Evolutionary conservation across 2,329 filamentous ascomycete species (phyloP).

Genomic region (Apiospora rasikravindrae): DNA sequence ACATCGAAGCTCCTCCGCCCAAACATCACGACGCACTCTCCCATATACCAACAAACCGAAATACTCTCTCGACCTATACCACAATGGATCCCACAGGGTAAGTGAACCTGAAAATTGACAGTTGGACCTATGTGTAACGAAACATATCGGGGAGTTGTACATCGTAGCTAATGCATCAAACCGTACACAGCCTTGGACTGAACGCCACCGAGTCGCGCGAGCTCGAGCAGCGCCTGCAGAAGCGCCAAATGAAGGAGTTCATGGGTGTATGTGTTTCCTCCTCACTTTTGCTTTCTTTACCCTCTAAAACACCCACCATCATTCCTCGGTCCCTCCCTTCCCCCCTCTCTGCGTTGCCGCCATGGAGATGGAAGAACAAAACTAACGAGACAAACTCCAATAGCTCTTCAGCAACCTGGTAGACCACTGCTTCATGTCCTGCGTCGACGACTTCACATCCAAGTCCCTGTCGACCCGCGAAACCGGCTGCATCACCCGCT

Average conservation of each 20-base stretch:
- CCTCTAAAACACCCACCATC: neutral
- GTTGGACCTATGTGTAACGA: neutral
- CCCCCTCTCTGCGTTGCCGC: neutral
- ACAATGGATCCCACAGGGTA: slow-evolving; percentile 14
- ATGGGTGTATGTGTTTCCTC: slow-evolving; percentile 77
- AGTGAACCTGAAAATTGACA: neutral
- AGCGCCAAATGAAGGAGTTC: slow-evolving; percentile 98
- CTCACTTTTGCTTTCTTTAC: neutral
- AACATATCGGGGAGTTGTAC: neutral
- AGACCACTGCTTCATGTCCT: slow-evolving; percentile 93
- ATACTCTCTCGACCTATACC: neutral
- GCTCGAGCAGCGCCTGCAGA: slow-evolving; percentile 93
- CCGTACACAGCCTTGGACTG: slow-evolving; percentile 52
- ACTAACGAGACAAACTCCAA: slow-evolving; percentile 6
- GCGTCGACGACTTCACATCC: slow-evolving; percentile 98
- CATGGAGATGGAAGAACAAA: neutral
- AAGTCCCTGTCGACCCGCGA: slow-evolving; percentile 90
- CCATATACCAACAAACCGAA: neutral
- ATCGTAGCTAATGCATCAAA: slow-evolving; percentile 13
- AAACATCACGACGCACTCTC: neutral
- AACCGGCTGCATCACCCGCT: slow-evolving; percentile 89
- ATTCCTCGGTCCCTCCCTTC: neutral
- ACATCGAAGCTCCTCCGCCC: neutral
- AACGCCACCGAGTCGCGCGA: slow-evolving; percentile 84
- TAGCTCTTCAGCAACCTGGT: slow-evolving; percentile 71